A percentile compares a stretch with the other conserved stretches of the same genome.
phyloP scores from a whole-genome alignment of 1,139 yeast genomes.

The Yarrowia galli region DNA sequence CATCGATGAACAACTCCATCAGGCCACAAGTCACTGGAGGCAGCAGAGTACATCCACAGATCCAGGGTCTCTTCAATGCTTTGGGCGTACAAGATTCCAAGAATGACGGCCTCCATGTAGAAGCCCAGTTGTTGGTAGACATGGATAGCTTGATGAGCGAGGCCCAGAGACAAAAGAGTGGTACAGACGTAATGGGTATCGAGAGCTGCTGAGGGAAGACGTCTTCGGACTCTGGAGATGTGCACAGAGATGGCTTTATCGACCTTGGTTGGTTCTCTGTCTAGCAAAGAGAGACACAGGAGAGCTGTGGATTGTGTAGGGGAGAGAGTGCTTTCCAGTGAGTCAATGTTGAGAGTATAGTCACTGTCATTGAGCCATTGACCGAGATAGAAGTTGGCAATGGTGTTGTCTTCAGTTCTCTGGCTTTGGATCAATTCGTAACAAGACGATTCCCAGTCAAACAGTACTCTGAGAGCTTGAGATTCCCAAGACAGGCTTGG shows the following conservation, averaged over 20 bases:
- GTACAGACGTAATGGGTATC: conserved; percentile 32
- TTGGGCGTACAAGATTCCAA: conserved; percentile 30
- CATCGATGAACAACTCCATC: conserved; percentile 30
- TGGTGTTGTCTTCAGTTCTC: conserved; percentile 10
- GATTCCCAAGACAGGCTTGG: conserved; percentile 22
- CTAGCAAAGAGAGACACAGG: conserved; percentile 14
- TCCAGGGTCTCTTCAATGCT: conserved; percentile 26
- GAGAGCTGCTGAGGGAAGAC: conserved; percentile 15
- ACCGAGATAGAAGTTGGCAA: conserved; percentile 32
- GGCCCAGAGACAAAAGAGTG: conserved; percentile 25
- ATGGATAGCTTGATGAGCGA: conserved; percentile 20
- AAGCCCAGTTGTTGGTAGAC: conserved; percentile 34
- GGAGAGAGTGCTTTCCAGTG: conserved; percentile 12
- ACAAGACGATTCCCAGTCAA: conserved; percentile 36
- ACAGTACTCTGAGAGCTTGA: conserved; percentile 24
- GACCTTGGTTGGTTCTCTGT: conserved; percentile 24
- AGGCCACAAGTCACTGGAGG: conserved; percentile 18
- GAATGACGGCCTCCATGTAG: conserved; percentile 31
- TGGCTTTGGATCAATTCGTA: conserved; percentile 32
- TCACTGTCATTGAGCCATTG: conserved; percentile 36
- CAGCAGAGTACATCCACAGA: conserved; percentile 28
- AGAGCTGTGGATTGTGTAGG: conserved; percentile 23
- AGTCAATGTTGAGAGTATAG: conserved; percentile 6
- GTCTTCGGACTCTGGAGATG: conserved; percentile 15
- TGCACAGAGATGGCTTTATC: conserved; percentile 5